These are phyloP conservation scores for Sclerotinia nivalis DNA, from an alignment of 2,329 filamentous ascomycete genomes.

Conservation along the genomic window DNA sequence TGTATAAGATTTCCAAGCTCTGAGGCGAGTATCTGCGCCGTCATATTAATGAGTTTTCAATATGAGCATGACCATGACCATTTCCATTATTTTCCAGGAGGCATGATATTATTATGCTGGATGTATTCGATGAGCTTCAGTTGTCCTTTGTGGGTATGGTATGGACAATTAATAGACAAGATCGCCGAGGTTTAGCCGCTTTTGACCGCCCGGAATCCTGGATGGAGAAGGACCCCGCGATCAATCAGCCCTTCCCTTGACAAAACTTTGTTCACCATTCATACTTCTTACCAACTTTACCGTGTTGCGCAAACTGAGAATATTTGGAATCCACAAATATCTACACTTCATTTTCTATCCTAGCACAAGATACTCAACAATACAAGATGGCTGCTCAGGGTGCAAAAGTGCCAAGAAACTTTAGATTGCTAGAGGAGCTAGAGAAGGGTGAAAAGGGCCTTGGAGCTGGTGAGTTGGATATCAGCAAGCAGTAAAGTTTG, in stretches of 20 bases:
- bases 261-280: constrained; percentile 12
- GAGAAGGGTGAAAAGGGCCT: constrained; percentile 99
- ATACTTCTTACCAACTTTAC: constrained; percentile 1
- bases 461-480: constrained; percentile 68
- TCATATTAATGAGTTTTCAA: constrained; percentile 58
- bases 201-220: constrained; percentile 21
- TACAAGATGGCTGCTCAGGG: constrained; percentile 34
- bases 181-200: constrained; percentile 20
- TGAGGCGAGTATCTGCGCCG: constrained; percentile 82
- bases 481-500: background rate
- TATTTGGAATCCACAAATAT: background rate
- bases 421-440: constrained; percentile 92
- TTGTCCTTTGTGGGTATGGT: constrained; percentile 19
- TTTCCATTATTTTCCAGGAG: constrained; percentile 31
- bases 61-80: constrained; percentile 31
- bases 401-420: constrained; percentile 90
- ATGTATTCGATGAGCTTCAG: background rate
- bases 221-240: constrained; percentile 14
- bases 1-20: constrained; percentile 90
- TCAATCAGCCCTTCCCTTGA: background rate
- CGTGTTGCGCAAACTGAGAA: background rate
- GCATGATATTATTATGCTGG: constrained; percentile 7
- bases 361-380: constrained; percentile 1
- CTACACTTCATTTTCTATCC: background rate
- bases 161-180: background rate